phyloP scores from a whole-genome alignment of 2,329 filamentous ascomycete species.

The Fusarium nisikadoi region DNA sequence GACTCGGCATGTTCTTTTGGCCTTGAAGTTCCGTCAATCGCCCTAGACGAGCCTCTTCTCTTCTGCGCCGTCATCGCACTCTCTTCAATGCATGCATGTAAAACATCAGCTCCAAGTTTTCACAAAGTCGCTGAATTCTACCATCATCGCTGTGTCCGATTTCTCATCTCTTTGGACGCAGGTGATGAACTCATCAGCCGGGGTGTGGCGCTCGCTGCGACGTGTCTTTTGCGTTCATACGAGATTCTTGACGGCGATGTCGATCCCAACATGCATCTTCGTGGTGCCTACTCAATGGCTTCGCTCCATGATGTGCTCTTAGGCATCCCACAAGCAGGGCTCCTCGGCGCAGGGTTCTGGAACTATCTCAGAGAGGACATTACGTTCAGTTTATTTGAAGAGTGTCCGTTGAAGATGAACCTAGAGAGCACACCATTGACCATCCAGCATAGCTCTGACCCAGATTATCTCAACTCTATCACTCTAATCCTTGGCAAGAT shows the following conservation, averaged over 20 bases:
- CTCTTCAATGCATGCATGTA: constrained; percentile 54
- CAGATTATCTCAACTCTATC: constrained; percentile 52
- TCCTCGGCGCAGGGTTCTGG: constrained; percentile 59
- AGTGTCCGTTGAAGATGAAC: constrained; percentile 55
- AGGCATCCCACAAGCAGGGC: constrained; percentile 37
- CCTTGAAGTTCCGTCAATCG: constrained; percentile 48
- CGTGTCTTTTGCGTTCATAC: constrained; percentile 60
- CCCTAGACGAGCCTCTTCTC: constrained; percentile 54
- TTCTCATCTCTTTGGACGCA: constrained; percentile 51
- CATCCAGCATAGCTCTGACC: constrained; percentile 29
- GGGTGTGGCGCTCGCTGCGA: constrained; percentile 57
- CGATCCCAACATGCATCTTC: constrained; percentile 57
- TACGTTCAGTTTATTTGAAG: constrained; percentile 61
- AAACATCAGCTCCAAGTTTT: constrained; percentile 45
- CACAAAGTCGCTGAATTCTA: constrained; percentile 51
- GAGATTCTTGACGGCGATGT: constrained; percentile 58
- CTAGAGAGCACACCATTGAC: constrained; percentile 38
- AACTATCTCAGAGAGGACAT: constrained; percentile 64
- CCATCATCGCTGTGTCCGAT: constrained; percentile 53
- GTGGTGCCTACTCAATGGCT: constrained; percentile 58
- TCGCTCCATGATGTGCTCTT: constrained; percentile 43
- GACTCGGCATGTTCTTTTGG: constrained; percentile 52
- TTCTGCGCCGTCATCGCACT: constrained; percentile 58
- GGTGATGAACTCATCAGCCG: constrained; percentile 46
- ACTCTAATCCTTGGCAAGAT: constrained; percentile 56